Evolutionary conservation across 768 basidiomycete species (phyloP).

Genomic region (Podaxis mareebaensis): DNA sequence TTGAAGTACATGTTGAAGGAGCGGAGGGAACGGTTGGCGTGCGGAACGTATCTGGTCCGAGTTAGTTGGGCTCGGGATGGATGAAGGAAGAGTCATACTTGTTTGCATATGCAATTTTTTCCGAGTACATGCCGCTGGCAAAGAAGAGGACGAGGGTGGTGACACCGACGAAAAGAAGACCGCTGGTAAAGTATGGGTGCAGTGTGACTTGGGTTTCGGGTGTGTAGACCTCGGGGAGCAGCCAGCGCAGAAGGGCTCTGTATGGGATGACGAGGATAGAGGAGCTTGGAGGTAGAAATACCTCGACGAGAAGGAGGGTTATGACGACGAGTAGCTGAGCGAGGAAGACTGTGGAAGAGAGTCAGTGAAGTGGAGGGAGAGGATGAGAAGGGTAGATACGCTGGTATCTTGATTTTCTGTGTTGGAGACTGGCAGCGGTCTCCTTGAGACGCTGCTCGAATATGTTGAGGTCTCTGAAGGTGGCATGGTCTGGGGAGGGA

Average conservation of each 20-base stretch:
- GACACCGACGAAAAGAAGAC: constrained; percentile 82
- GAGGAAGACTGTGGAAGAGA: constrained; percentile 63
- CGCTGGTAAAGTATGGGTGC: constrained; percentile 77
- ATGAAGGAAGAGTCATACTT: constrained; percentile 54
- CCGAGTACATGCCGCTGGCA: constrained; percentile 93
- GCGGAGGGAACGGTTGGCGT: constrained; percentile 89
- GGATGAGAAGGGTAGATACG: constrained; percentile 44
- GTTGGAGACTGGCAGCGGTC: constrained; percentile 79
- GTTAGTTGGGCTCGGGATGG: not conserved
- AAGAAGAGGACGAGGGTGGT: constrained; percentile 94
- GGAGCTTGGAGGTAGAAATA: constrained; percentile 62
- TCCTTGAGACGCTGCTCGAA: constrained; percentile 98
- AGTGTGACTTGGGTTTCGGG: constrained; percentile 43
- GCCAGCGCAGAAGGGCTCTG: constrained; percentile 44
- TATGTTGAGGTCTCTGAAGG: constrained; percentile 84
- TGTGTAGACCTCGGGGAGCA: constrained; percentile 54
- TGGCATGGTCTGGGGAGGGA: constrained; percentile 54
- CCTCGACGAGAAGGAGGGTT: constrained; percentile 72
- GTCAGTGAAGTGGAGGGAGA: constrained; percentile 18
- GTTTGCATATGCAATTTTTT: constrained; percentile 96
- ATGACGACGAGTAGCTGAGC: constrained; percentile 67
- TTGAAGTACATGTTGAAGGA: constrained; percentile 98
- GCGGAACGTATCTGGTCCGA: constrained; percentile 85
- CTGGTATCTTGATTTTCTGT: constrained; percentile 82
- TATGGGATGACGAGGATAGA: constrained; percentile 69